Evolutionary conservation across 441 rosid genomes (phyloP).

Genomic region (Gossypium gossypioides): DNA sequence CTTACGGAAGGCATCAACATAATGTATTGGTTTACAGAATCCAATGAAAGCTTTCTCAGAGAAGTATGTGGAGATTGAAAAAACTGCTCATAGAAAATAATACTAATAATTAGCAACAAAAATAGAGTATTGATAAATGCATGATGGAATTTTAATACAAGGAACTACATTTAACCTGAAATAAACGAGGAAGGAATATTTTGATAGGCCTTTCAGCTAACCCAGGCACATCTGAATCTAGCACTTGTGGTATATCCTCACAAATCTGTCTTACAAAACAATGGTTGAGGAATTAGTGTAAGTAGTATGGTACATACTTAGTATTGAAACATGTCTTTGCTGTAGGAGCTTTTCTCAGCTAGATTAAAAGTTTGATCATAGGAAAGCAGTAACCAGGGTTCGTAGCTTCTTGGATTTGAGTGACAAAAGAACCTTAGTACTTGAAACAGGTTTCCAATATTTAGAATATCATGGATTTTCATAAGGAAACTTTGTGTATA

Average conservation of each 20-base stretch:
- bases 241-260: constrained; percentile 88
- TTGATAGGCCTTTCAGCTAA: constrained; percentile 81
- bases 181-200: constrained; percentile 74
- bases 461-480: neutral
- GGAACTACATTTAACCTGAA: constrained; percentile 44
- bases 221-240: constrained; percentile 86
- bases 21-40: constrained; percentile 79
- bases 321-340: neutral
- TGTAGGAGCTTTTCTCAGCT: neutral
- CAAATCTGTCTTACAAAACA: constrained; percentile 52
- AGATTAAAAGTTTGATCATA: neutral
- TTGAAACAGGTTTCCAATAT: neutral
- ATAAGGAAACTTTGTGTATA: neutral
- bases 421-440: neutral
- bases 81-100: constrained; percentile 47
- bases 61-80: constrained; percentile 89
- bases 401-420: neutral
- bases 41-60: constrained; percentile 78
- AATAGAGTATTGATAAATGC: neutral
- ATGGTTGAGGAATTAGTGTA: neutral
- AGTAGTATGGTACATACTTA: neutral
- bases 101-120: constrained; percentile 4
- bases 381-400: neutral
- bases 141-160: neutral
- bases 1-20: constrained; percentile 98